These are phyloP conservation scores for Euptelea pleiosperma DNA, from an alignment of 164 flowering plant species.

Conservation along the genomic window DNA sequence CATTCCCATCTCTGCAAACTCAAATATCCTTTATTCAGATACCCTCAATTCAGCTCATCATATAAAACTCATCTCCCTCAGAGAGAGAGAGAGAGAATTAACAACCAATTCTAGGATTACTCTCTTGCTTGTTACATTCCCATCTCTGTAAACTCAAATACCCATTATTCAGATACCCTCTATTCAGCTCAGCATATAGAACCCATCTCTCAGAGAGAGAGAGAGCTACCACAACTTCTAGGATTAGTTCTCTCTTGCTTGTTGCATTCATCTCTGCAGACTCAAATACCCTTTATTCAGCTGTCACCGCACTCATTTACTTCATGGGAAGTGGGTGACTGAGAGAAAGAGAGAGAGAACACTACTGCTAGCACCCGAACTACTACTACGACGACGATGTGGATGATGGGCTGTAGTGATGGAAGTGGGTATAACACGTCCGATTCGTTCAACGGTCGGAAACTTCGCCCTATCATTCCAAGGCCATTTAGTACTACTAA, in stretches of 20 bases:
- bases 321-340: no score
- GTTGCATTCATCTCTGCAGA: background rate
- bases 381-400: slow-evolving; percentile 28
- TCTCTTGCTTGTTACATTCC: slow-evolving; percentile 1
- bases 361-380: background rate
- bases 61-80: background rate
- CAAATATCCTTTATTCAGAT: background rate
- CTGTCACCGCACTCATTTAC: no score
- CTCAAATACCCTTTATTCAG: background rate
- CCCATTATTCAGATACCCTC: background rate
- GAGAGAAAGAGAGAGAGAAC: background rate
- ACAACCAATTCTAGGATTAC: no score
- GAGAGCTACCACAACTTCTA: no score
- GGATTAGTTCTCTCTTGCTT: no score
- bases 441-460: slow-evolving; percentile 47
- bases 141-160: no score
- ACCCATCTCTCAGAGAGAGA: background rate
- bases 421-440: slow-evolving; percentile 41
- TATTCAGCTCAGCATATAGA: background rate
- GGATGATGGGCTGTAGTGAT: slow-evolving; percentile 74
- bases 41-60: background rate
- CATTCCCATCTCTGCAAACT: background rate
- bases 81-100: no score
- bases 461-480: slow-evolving; percentile 65
- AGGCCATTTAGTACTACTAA: slow-evolving; percentile 23